Evolutionary conservation across 78 protist genomes (phyloP), one percentile per base, ranked within the genome.

Genomic region (Dictyostelium citrinum): DNA sequence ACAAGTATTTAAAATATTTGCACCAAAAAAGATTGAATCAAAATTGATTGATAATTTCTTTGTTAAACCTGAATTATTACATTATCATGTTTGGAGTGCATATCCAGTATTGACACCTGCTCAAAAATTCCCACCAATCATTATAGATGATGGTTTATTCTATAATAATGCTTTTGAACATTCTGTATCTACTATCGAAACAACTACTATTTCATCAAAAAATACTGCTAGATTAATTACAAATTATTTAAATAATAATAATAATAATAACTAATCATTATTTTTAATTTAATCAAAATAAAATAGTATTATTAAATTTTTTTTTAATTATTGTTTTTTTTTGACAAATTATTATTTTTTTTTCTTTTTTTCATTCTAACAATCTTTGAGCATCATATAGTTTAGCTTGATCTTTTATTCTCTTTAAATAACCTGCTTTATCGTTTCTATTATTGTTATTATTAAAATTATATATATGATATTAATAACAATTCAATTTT

Each of bases 81-180:
- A 64, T 82, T 31, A 72, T 35, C 83, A 86, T 76, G 64, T 24
- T 5, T 86, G 92, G 92, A 74, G 81, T 51, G 92, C 92, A 24
- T 86, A 86, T 60, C 92, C 92, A 55, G 84, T 86, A 6, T 35
- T 86, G 8, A 76, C 31, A 29, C 92, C 92, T 27, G 22, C 39
- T 1, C 20, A 37, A 5, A 10, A 55, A 16, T 86, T 76, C 78
- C 84, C 92, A 86, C 84, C 92, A 37, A 86, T 86, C 33, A 51
- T 75, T 33, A 10, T 86, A 1, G 92, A 86, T 20, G 20, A 81
- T 5, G 55, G 46, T 39, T 49, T 86, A 8, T 86, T 60, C 51
- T 86, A 86, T 61, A 45, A 75, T 39, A 86, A 77, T 86, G 92
- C 84, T 41, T 86, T 86, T 41, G 92, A 86, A 77, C 92, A 86